Base-by-base conservation (phyloP, 768 basidiomycete species). In the Amylocystis lapponica region DNA sequence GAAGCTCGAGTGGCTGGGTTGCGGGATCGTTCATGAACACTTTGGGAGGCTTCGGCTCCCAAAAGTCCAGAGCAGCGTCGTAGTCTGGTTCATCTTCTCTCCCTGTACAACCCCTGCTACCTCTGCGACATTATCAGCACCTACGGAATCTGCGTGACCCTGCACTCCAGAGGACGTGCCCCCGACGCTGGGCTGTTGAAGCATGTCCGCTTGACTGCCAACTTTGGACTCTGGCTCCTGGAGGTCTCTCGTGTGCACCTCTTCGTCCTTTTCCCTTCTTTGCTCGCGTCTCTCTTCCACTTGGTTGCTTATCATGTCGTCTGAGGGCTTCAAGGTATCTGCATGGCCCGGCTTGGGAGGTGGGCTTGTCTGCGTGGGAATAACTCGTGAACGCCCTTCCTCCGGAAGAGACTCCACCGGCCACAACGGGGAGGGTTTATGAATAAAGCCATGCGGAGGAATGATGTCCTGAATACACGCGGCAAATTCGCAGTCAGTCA, bases 341-440 rank as follows among this genome's bases (percentile, higher is more conserved):
- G 71, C 60, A 49, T 76, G 66, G 1, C 75, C 76, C 21, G 76
- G 75, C 17, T 62, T 54, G 0, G 75, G 76, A 1, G 74, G 74
- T 2, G 66, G 63, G 39, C 70, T 68, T 1, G 69, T 63, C 39
- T 50, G 51, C 0, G 73, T 58, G 4, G 61, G 56, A 4, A 62
- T 49, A 6, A 71, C 64, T 1, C 74, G 70, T 3, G 43, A 39
- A 26, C 52, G 51, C 4, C 49, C 53, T 4, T 27, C 62, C 57
- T 20, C 63, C 53, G 20, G 51, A 45, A 30, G 58, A 46, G 65
- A 62, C 27, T 78, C 69, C 9, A 79, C 53, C 0, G 79, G 79
- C 81, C 81, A 83, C 4, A 75, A 44, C 1, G 72, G 61, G 7
- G 76, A 78, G 3, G 79, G 80, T 53, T 76, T 78, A 29, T 75